Evolutionary conservation across 352 stramenopile species (phyloP).

Genomic region (Blastocystis sp.): DNA sequence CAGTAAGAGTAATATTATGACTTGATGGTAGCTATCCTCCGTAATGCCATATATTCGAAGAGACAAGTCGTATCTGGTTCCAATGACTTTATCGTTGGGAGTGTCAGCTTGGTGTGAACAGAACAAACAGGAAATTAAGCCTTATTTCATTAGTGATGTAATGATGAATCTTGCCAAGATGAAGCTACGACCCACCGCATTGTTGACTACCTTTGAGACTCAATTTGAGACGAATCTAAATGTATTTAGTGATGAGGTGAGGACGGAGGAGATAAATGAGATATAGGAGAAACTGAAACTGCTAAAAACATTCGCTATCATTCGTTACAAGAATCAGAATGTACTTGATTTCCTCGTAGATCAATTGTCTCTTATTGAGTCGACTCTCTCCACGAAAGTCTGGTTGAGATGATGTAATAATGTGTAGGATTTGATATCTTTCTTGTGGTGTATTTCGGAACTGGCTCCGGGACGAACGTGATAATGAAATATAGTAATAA

Average conservation of each 20-base stretch:
- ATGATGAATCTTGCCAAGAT: neutral
- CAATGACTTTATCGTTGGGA: conserved; percentile 37
- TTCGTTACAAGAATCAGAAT: neutral
- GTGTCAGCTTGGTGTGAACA: conserved; percentile 4
- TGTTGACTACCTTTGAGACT: neutral
- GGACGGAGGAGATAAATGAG: neutral
- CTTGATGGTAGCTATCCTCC: neutral
- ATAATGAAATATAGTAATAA: neutral
- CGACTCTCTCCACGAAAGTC: conserved; percentile 14
- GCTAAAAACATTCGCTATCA: conserved; percentile 8
- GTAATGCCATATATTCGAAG: neutral
- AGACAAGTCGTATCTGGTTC: neutral
- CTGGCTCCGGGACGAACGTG: neutral
- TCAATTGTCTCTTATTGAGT: conserved; percentile 1
- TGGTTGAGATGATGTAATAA: neutral
- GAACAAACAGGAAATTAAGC: neutral
- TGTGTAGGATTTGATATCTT: neutral
- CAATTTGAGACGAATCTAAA: neutral
- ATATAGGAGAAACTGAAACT: conserved; percentile 12
- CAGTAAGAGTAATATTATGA: neutral
- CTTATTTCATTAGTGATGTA: conserved; percentile 11
- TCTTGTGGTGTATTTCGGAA: conserved; percentile 7
- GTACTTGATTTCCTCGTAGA: neutral
- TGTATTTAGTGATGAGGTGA: conserved; percentile 16
- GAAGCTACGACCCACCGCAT: neutral